These are phyloP conservation scores for Paracoccidioides brasiliensis DNA, from an alignment of 2,329 filamentous ascomycete genomes.

Conservation along the genomic window DNA sequence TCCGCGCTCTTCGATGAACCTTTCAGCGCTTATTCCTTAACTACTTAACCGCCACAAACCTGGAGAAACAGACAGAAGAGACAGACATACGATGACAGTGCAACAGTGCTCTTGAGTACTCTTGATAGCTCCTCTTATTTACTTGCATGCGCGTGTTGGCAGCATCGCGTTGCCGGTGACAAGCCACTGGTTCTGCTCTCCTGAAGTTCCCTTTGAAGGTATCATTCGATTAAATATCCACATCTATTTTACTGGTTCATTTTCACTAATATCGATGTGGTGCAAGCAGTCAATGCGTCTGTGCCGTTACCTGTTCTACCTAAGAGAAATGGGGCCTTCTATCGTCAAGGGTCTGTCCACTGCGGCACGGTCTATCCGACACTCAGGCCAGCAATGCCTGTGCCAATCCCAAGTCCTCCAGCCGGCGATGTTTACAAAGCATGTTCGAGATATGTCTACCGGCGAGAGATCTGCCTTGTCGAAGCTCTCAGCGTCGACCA, in stretches of 20 bases:
- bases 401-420: not conserved
- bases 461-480: not conserved
- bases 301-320: not conserved
- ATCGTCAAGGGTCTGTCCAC: not conserved
- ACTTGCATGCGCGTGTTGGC: not conserved
- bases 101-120: not conserved
- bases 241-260: too few relatives aligned
- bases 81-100: not conserved
- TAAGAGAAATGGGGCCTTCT: not conserved
- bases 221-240: too few relatives aligned
- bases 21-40: not conserved
- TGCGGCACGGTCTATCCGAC: conserved; percentile 1
- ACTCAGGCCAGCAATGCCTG: not conserved
- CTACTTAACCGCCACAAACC: not conserved
- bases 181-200: not conserved
- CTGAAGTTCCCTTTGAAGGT: not conserved
- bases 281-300: not conserved
- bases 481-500: not conserved
- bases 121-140: not conserved
- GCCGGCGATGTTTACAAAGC: not conserved
- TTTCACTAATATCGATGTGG: not conserved
- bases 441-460: not conserved
- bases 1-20: not conserved
- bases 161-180: not conserved
- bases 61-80: too few relatives aligned